phyloP scores from a whole-genome alignment of 495 filamentous ascomycete species.

The Penicillium bovifimosum region DNA sequence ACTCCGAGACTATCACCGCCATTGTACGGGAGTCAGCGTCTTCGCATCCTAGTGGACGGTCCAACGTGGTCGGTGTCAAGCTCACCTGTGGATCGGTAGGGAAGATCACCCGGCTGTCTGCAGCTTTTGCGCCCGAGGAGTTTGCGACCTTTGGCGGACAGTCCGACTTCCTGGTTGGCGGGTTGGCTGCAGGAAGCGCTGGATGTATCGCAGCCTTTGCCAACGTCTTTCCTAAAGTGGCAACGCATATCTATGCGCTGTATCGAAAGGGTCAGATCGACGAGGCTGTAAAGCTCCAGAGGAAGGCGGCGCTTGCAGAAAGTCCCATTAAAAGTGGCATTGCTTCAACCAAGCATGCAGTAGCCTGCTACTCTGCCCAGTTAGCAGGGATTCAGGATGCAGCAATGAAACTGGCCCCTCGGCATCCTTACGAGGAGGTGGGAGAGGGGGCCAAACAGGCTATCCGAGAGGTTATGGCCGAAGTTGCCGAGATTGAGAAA shows the following conservation, averaged over 20 bases:
- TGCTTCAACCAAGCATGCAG: conserved; percentile 59
- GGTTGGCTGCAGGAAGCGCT: conserved; percentile 30
- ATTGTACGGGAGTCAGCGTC: conserved; percentile 42
- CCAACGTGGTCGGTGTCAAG: conserved; percentile 60
- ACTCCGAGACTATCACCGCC: conserved; percentile 52
- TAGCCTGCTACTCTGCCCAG: conserved; percentile 30
- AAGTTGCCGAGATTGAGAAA: conserved; percentile 18
- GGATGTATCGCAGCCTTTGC: conserved; percentile 65
- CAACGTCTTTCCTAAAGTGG: conserved; percentile 60
- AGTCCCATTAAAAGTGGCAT: conserved; percentile 77
- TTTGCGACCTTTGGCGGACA: conserved; percentile 67
- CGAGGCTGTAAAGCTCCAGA: conserved; percentile 66
- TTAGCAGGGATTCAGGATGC: conserved; percentile 20
- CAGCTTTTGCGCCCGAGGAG: conserved; percentile 45
- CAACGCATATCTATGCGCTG: conserved; percentile 58
- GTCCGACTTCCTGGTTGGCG: conserved; percentile 64
- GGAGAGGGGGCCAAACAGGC: conserved; percentile 43
- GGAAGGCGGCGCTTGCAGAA: conserved; percentile 67
- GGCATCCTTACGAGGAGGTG: conserved; percentile 50
- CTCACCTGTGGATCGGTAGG: conserved; percentile 65
- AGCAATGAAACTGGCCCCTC: conserved; percentile 37
- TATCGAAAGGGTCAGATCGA: conserved; percentile 56
- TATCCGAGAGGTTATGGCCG: conserved; percentile 41
- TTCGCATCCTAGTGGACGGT: conserved; percentile 38
- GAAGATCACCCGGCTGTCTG: conserved; percentile 56